A percentile compares a stretch with the other conserved stretches of the same genome.
These are phyloP conservation scores for Rhizopogon vinicolor DNA, from an alignment of 768 basidiomycete species.

Conservation along the genomic window DNA sequence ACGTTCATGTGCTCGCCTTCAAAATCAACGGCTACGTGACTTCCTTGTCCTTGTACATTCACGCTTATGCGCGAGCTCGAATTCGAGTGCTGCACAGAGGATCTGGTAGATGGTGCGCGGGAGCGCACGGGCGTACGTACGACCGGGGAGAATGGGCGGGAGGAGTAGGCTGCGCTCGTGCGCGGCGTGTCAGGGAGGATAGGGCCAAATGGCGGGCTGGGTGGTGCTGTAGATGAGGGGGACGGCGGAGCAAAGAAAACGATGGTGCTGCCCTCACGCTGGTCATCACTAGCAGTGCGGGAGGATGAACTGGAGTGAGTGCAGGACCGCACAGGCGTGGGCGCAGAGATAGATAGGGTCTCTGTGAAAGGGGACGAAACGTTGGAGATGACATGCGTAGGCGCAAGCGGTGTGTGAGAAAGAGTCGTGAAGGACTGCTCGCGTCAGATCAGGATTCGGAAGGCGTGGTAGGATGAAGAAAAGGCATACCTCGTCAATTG, in stretches of 20 bases:
- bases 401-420: constrained; percentile 42
- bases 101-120: not conserved
- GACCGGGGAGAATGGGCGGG: constrained; percentile 24
- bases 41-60: not conserved
- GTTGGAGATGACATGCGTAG: constrained; percentile 45
- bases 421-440: constrained; percentile 41
- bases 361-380: constrained; percentile 22
- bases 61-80: not conserved
- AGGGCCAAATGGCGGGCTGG: constrained; percentile 20
- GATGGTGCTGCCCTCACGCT: not conserved
- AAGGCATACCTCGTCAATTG: constrained; percentile 44
- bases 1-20: not conserved
- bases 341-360: not conserved
- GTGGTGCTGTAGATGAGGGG: not conserved
- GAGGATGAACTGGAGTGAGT: constrained; percentile 2
- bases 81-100: not conserved
- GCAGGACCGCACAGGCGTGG: constrained; percentile 11
- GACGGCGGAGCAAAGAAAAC: not conserved
- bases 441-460: not conserved
- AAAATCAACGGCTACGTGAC: not conserved
- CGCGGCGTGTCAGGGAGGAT: constrained; percentile 24
- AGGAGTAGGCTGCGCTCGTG: constrained; percentile 21
- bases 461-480: not conserved
- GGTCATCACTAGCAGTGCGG: constrained; percentile 6
- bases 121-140: constrained; percentile 2